Percentiles rank a stretch among this genome's conserved stretches.
Conservation (phyloP, 768 basidiomycete species). For the Pleurotus tuoliensis region DNA sequence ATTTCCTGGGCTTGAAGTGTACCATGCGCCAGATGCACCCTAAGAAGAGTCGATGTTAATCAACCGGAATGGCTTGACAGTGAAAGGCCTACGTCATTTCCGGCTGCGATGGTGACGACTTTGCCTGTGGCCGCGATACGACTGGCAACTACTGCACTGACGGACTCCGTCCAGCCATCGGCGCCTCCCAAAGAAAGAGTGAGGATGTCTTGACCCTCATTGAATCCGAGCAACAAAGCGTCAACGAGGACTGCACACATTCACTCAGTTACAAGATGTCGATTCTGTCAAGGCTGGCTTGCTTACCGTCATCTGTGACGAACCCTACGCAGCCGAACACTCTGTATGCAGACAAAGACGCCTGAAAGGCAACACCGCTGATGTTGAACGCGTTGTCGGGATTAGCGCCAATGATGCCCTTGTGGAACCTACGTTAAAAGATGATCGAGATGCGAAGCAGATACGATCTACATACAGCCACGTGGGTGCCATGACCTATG, state of each 20-base stretch:
- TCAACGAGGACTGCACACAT: conserved; percentile 32
- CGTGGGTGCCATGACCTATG: conserved; percentile 50
- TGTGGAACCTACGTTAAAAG: not conserved
- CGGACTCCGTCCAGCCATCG: conserved; percentile 61
- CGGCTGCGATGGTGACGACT: conserved; percentile 62
- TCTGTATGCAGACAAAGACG: conserved; percentile 50
- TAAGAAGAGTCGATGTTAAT: conserved; percentile 9
- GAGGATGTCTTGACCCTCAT: conserved; percentile 58
- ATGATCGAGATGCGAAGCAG: conserved; percentile 18
- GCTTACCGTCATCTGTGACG: conserved; percentile 49
- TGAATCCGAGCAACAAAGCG: conserved; percentile 45
- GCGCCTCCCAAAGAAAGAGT: conserved; percentile 62
- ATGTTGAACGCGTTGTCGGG: conserved; percentile 61
- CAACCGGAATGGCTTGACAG: not conserved
- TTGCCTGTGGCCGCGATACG: conserved; percentile 54
- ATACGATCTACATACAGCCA: conserved; percentile 32
- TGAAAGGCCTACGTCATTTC: conserved; percentile 35
- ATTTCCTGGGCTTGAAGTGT: conserved; percentile 47
- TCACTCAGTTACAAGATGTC: not conserved
- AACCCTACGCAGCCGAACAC: conserved; percentile 58
- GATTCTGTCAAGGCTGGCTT: not conserved
- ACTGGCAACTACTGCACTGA: conserved; percentile 52
- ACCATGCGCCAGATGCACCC: conserved; percentile 61
- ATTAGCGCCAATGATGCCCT: conserved; percentile 62
- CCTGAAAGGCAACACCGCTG: conserved; percentile 65